A percentile compares a stretch with the other conserved stretches of the same genome.
Evolutionary conservation across 306 rosid species (phyloP).

Genomic region (Quercus alba): DNA sequence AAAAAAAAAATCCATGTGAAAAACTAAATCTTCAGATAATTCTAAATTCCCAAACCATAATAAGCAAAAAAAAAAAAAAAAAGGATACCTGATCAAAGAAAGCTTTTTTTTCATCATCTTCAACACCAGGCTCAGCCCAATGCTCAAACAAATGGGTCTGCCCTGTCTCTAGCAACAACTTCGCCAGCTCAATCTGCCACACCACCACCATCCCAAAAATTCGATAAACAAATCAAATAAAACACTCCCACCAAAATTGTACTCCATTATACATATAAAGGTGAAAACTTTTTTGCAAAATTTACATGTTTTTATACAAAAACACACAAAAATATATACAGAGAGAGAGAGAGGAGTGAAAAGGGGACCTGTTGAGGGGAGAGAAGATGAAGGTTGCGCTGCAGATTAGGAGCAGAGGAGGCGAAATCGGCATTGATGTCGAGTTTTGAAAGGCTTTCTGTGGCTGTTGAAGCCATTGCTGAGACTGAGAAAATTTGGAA

Average conservation of each 20-base stretch:
- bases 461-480: constrained; percentile 46
- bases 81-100: constrained; percentile 70
- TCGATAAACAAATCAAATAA: not conserved
- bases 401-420: constrained; percentile 46
- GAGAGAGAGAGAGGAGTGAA: too few species aligned
- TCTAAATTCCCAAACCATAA: not conserved
- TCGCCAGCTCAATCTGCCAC: constrained; percentile 62
- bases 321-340: too few species aligned
- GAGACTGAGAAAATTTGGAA: too few species aligned
- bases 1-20: not conserved
- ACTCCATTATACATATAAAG: not conserved
- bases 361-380: constrained; percentile 51
- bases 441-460: constrained; percentile 32
- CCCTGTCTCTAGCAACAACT: constrained; percentile 50
- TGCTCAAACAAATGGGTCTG: constrained; percentile 71
- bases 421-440: constrained; percentile 36
- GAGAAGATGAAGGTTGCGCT: constrained; percentile 51
- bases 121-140: constrained; percentile 79
- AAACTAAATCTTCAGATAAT: not conserved
- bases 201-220: constrained; percentile 16
- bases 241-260: not conserved
- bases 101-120: constrained; percentile 65
- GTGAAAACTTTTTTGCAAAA: too few species aligned
- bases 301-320: too few species aligned
- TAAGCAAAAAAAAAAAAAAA: not conserved